Conservation (phyloP, 2,329 filamentous ascomycete genomes). For the Grosmannia serpens region DNA sequence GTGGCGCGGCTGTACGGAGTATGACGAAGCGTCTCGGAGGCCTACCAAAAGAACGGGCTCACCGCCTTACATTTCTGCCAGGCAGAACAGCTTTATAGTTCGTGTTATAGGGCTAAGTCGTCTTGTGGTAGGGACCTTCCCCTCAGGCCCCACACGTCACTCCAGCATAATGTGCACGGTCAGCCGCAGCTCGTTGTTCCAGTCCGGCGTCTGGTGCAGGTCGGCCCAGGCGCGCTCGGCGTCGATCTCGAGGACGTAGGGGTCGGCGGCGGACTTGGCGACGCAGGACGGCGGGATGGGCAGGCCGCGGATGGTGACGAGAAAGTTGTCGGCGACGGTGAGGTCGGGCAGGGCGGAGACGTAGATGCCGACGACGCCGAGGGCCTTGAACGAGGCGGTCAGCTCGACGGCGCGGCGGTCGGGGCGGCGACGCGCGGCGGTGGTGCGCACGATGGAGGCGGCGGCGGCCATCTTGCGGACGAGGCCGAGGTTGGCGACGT, state of each 20-base stretch:
- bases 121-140: background rate
- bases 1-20: slow-evolving; percentile 21
- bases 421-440: slow-evolving; percentile 31
- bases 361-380: slow-evolving; percentile 68
- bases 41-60: too few relatives aligned
- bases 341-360: slow-evolving; percentile 55
- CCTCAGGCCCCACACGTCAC: background rate
- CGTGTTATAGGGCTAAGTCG: too few relatives aligned
- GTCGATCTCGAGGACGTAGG: slow-evolving; percentile 64
- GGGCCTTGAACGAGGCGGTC: slow-evolving; percentile 62
- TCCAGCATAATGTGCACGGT: slow-evolving; percentile 44
- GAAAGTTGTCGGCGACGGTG: slow-evolving; percentile 52
- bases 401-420: slow-evolving; percentile 53
- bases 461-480: slow-evolving; percentile 83
- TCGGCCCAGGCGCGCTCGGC: slow-evolving; percentile 65
- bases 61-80: too few relatives aligned
- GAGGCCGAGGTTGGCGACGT: slow-evolving; percentile 63
- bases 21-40: too few relatives aligned
- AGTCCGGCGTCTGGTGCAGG: slow-evolving; percentile 56
- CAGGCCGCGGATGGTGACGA: slow-evolving; percentile 62
- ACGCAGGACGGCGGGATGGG: slow-evolving; percentile 60
- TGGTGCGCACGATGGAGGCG: slow-evolving; percentile 59
- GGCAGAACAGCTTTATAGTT: too few relatives aligned
- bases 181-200: slow-evolving; percentile 69
- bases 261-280: slow-evolving; percentile 36